Conservation (phyloP, 2,329 filamentous ascomycete genomes). For the Fusarium sacchari region DNA sequence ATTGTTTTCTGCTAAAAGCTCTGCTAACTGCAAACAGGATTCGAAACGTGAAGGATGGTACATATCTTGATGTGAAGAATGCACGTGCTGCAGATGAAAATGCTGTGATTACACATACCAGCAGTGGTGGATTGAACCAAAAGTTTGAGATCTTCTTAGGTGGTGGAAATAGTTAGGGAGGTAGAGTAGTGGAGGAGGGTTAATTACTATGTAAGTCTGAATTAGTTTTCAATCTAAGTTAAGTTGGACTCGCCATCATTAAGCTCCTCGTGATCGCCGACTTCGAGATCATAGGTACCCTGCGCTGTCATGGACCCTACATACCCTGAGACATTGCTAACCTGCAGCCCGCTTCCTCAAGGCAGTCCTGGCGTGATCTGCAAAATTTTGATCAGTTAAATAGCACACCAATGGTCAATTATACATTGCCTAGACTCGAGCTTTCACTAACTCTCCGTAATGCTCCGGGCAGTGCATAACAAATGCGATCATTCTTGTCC, state of each 20-base stretch:
- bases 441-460: accelerated
- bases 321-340: too few relatives aligned
- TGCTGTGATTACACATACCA: accelerated
- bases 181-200: not conserved
- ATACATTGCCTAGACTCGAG: not conserved
- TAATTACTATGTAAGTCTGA: too few relatives aligned
- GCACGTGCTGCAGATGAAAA: accelerated
- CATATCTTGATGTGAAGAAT: not conserved
- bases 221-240: too few relatives aligned
- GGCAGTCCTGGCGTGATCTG: too few relatives aligned
- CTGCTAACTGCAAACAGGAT: not conserved
- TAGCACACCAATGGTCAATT: not conserved
- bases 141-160: not conserved
- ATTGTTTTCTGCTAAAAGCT: accelerated
- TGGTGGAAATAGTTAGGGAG: not conserved
- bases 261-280: too few relatives aligned
- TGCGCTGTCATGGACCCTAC: too few relatives aligned
- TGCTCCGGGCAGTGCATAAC: accelerated
- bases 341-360: too few relatives aligned
- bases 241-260: too few relatives aligned
- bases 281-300: too few relatives aligned
- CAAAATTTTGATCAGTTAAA: too few relatives aligned
- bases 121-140: not conserved
- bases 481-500: not conserved
- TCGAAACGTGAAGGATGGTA: not conserved